Percentiles rank a stretch among this genome's conserved stretches.
phyloP scores from a whole-genome alignment of 1,139 yeast species.

The Geotrichum candidum region DNA sequence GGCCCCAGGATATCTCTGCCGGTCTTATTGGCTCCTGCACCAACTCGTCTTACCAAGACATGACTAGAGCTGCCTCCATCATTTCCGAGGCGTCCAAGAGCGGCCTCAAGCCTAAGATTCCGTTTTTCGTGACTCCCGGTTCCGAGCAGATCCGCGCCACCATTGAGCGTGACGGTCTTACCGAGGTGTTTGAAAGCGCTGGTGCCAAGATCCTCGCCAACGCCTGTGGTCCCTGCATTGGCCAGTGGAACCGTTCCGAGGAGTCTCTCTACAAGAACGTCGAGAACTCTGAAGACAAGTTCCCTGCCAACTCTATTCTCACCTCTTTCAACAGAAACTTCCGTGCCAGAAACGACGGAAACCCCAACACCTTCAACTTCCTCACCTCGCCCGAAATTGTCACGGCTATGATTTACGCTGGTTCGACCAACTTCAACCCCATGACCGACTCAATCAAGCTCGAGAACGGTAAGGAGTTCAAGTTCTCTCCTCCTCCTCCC shows the following conservation, averaged over 20 bases:
- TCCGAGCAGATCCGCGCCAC: slow-evolving; percentile 98
- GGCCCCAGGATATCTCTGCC: slow-evolving; percentile 66
- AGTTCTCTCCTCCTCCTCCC: slow-evolving; percentile 57
- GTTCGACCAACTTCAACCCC: slow-evolving; percentile 85
- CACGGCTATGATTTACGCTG: slow-evolving; percentile 93
- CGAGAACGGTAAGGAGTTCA: slow-evolving; percentile 63
- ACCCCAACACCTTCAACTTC: slow-evolving; percentile 93
- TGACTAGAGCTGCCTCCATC: slow-evolving; percentile 88
- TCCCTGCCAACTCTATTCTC: slow-evolving; percentile 76
- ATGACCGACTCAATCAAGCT: slow-evolving; percentile 64
- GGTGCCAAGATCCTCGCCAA: slow-evolving; percentile 92
- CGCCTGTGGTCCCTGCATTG: slow-evolving; percentile 99
- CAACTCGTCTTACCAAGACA: slow-evolving; percentile 94
- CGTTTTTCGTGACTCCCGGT: slow-evolving; percentile 94
- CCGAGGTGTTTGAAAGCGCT: slow-evolving; percentile 68
- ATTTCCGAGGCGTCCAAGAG: slow-evolving; percentile 76
- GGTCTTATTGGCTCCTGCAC: slow-evolving; percentile 98
- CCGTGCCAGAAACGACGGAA: slow-evolving; percentile 95
- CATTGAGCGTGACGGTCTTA: slow-evolving; percentile 87
- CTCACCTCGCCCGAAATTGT: slow-evolving; percentile 95
- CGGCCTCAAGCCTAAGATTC: slow-evolving; percentile 87
- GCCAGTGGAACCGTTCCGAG: slow-evolving; percentile 86
- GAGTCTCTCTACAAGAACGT: slow-evolving; percentile 50
- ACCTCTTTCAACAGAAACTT: slow-evolving; percentile 96
- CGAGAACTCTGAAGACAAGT: slow-evolving; percentile 57